These are phyloP conservation scores for Chalaropsis ovoidea DNA, from an alignment of 2,329 filamentous ascomycete species.

Conservation along the genomic window DNA sequence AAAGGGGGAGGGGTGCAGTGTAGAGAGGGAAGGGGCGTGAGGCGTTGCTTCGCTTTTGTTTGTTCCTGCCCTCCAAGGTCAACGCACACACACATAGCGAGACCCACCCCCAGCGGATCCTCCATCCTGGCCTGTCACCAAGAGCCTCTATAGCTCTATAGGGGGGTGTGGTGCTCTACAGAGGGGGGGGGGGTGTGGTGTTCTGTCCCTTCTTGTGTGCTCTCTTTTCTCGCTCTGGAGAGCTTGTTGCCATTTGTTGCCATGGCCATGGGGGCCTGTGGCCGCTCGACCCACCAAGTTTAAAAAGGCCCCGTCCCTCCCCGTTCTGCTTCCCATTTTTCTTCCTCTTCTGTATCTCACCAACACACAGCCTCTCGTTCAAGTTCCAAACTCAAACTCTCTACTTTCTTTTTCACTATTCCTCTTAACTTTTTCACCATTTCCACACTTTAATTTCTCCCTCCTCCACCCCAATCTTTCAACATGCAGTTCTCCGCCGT, in stretches of 20 bases:
- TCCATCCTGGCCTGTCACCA: neutral
- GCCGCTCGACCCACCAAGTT: neutral
- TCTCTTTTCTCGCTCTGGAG: neutral
- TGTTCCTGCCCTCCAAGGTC: neutral
- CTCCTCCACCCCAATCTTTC: neutral
- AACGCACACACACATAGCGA: neutral
- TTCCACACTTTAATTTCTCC: slow-evolving; percentile 24
- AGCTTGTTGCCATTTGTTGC: neutral
- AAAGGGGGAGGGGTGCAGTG: neutral
- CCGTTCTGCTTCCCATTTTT: neutral
- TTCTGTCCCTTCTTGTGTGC: neutral
- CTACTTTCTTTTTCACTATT: slow-evolving; percentile 19
- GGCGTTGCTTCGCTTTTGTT: no score
- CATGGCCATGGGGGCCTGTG: neutral
- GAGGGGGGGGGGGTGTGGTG: neutral
- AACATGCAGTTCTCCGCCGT: slow-evolving; percentile 26
- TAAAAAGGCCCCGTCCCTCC: slow-evolving; percentile 22
- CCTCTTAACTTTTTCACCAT: slow-evolving; percentile 20
- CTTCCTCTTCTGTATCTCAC: slow-evolving; percentile 6
- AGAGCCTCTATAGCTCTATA: neutral
- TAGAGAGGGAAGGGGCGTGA: neutral
- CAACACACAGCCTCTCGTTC: slow-evolving; percentile 25
- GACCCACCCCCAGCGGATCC: neutral
- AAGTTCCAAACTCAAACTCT: slow-evolving; percentile 25
- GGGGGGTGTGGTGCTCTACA: neutral